These are phyloP conservation scores for Anthracocystis walkeri DNA, from an alignment of 1,284 basidiomycete genomes.

Conservation along the genomic window DNA sequence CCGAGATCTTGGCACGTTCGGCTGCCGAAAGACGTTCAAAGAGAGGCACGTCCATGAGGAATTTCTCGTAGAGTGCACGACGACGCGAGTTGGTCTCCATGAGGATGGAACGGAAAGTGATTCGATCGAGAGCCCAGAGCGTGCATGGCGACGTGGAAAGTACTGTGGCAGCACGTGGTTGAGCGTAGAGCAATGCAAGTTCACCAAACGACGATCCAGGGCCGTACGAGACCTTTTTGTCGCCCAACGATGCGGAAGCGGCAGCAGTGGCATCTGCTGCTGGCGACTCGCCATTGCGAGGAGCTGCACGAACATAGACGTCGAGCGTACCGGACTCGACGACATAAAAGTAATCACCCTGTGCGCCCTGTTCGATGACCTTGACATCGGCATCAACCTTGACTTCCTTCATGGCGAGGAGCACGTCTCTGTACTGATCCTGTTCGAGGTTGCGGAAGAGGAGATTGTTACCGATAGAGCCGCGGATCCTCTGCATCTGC, in stretches of 20 bases:
- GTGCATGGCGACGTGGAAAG: constrained; percentile 83
- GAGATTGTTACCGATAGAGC: constrained; percentile 88
- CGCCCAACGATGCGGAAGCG: constrained; percentile 36
- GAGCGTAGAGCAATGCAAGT: constrained; percentile 96
- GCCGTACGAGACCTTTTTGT: constrained; percentile 77
- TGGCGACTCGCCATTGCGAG: constrained; percentile 40
- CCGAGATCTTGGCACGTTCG: constrained; percentile 95
- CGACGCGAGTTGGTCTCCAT: constrained; percentile 73
- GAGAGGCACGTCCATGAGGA: constrained; percentile 90
- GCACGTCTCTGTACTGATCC: constrained; percentile 90
- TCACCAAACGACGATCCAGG: constrained; percentile 94
- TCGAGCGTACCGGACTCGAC: constrained; percentile 90
- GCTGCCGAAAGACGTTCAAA: constrained; percentile 85
- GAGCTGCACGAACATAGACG: constrained; percentile 78
- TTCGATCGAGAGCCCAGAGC: constrained; percentile 94
- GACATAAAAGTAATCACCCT: constrained; percentile 97
- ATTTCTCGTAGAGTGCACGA: constrained; percentile 93
- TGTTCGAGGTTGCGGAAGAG: constrained; percentile 96
- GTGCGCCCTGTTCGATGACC: constrained; percentile 95
- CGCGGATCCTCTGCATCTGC: constrained; percentile 87
- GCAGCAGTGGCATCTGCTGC: constrained; percentile 49
- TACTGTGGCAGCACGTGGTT: constrained; percentile 93
- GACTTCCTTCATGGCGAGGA: constrained; percentile 95
- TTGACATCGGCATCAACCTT: constrained; percentile 79
- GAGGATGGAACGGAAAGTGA: constrained; percentile 98